These are phyloP conservation scores for Gracilaria vermiculophylla DNA, from an alignment of 23 red algal genomes.

Conservation along the genomic window DNA sequence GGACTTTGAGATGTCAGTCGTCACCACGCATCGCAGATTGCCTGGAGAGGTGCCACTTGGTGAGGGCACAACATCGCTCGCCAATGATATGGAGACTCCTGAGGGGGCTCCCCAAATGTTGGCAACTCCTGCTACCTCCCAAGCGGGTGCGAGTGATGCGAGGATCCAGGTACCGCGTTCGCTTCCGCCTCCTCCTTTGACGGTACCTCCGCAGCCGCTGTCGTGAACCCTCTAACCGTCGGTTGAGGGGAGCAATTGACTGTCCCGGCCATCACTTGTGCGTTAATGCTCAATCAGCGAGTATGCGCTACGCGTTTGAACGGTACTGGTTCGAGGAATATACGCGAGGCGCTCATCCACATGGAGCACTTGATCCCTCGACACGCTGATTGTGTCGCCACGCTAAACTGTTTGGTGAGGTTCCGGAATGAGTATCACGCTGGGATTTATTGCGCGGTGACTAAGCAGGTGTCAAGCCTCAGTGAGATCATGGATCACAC, in stretches of 20 bases:
- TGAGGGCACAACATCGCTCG: not conserved
- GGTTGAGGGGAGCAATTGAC: not conserved
- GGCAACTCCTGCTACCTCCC: not conserved
- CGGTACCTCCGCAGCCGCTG: not conserved
- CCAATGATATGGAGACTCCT: not conserved
- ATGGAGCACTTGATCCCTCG: not conserved
- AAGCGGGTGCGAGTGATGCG: too few species aligned
- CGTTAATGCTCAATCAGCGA: not conserved
- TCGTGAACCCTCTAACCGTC: not conserved
- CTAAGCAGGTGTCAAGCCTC: not conserved
- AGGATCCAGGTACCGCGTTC: not conserved
- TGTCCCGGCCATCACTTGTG: too few species aligned
- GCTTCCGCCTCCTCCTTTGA: not conserved
- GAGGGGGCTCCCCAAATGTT: not conserved
- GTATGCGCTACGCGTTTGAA: not conserved
- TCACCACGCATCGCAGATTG: too few species aligned
- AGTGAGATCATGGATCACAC: not conserved
- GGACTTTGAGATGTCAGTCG: not conserved
- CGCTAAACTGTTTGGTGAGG: not conserved
- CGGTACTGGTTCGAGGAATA: not conserved
- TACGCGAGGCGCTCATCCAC: not conserved
- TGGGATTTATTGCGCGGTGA: not conserved
- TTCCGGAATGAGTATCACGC: not conserved
- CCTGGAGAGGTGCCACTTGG: too few species aligned
- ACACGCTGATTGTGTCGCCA: not conserved